These are phyloP conservation scores for Allomyces macrogynus DNA, from an alignment of 192 early-diverging fungal genomes.

Conservation along the genomic window DNA sequence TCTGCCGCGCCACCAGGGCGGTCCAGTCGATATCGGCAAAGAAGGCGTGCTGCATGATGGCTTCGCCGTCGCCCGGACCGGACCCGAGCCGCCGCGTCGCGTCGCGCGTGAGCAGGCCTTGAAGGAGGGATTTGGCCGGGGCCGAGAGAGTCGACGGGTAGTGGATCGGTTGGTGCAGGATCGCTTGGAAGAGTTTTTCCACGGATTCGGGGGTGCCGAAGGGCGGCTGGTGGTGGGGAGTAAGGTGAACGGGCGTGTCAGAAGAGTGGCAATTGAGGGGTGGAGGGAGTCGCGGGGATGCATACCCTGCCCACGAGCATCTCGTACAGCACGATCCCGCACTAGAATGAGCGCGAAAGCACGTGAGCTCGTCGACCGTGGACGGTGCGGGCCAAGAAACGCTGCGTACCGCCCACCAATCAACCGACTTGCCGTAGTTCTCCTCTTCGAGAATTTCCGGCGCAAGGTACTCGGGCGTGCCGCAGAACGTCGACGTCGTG, in stretches of 20 bases:
- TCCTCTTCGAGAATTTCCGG: conserved; percentile 3
- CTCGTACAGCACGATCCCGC: conserved; percentile 4
- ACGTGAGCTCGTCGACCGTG: too few relatives aligned
- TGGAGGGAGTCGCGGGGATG: too few relatives aligned
- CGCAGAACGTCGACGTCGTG: conserved; percentile 4
- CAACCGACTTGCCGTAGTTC: conserved; percentile 3
- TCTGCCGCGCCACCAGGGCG: conserved; percentile 64
- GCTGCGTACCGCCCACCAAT: conserved; percentile 1
- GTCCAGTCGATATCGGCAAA: conserved; percentile 92
- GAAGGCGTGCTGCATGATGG: conserved; percentile 85
- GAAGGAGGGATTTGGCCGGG: neutral
- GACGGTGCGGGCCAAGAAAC: too few relatives aligned
- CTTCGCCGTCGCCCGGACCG: conserved; percentile 64
- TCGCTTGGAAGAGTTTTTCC: neutral
- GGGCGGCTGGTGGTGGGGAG: neutral
- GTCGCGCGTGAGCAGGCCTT: conserved; percentile 57
- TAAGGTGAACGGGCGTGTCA: too few relatives aligned
- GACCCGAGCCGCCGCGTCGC: conserved; percentile 66
- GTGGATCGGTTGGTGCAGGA: neutral
- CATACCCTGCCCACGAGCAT: conserved; percentile 1
- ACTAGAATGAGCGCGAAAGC: too few relatives aligned
- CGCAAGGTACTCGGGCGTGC: conserved; percentile 4
- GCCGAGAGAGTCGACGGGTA: neutral
- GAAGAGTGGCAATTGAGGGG: too few relatives aligned
- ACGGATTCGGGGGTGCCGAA: neutral